Conservation (phyloP, 352 stramenopile species). For the Stramenopiles sp. region DNA sequence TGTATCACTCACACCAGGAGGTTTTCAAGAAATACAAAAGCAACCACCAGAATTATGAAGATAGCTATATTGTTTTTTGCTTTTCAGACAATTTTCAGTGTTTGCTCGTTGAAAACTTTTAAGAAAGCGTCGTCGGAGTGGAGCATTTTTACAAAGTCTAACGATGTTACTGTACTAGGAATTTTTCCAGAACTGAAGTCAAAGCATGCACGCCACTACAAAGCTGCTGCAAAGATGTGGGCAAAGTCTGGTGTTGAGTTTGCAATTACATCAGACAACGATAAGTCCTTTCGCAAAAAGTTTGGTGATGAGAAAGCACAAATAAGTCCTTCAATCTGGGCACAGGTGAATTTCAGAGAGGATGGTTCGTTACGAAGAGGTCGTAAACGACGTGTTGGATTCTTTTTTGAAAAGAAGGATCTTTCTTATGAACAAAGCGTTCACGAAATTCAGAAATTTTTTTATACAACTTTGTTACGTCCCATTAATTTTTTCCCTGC, state of each 20-base stretch:
- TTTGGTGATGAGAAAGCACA: background rate
- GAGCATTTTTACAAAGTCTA: background rate
- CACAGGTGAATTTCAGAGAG: conserved; percentile 9
- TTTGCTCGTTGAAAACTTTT: background rate
- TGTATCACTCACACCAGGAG: too few relatives aligned
- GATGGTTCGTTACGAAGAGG: conserved; percentile 3
- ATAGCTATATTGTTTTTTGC: too few relatives aligned
- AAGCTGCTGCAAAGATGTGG: background rate
- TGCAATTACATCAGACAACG: background rate
- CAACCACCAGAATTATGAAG: too few relatives aligned
- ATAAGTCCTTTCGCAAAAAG: background rate
- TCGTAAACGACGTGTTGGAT: background rate
- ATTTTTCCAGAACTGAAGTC: background rate
- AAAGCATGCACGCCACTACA: background rate
- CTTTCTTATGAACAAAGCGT: background rate
- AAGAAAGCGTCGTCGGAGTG: background rate
- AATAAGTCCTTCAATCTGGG: background rate
- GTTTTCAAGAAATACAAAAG: too few relatives aligned
- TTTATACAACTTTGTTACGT: background rate
- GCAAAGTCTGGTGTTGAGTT: background rate
- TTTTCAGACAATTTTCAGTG: too few relatives aligned
- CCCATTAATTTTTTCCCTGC: background rate
- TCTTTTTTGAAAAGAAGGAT: background rate
- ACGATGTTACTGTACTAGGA: background rate
- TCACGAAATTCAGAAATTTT: background rate